Evolutionary conservation across 2,329 filamentous ascomycete genomes (phyloP).

Genomic region (Claviceps sp.): DNA sequence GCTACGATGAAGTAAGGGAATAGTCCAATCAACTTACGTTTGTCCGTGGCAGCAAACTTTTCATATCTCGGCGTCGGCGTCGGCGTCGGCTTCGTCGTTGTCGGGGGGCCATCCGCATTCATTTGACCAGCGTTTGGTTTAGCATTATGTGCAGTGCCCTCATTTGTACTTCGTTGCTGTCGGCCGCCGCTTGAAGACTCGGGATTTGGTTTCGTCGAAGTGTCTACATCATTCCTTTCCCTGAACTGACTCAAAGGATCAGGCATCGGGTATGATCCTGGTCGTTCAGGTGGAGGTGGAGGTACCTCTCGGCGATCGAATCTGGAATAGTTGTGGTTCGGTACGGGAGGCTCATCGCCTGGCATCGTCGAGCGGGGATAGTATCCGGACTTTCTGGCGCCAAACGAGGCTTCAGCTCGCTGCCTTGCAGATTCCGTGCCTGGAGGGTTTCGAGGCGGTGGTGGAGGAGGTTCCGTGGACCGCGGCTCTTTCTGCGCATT

Average conservation of each 20-base stretch:
- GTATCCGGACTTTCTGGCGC: slow-evolving; percentile 34
- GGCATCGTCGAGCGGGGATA: slow-evolving; percentile 32
- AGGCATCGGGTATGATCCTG: slow-evolving; percentile 16
- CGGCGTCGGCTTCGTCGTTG: not conserved
- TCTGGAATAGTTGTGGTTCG: slow-evolving; percentile 33
- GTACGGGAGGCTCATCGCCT: slow-evolving; percentile 39
- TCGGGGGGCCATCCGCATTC: not conserved
- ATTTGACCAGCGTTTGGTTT: not conserved
- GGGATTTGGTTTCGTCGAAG: slow-evolving; percentile 13
- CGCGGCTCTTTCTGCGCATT: slow-evolving; percentile 14
- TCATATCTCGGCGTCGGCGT: not conserved
- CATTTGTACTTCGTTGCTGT: not conserved
- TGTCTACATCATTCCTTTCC: slow-evolving; percentile 20
- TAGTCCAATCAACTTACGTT: not conserved
- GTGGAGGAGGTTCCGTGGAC: slow-evolving; percentile 14
- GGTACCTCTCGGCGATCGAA: slow-evolving; percentile 12
- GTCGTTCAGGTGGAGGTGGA: slow-evolving; percentile 6
- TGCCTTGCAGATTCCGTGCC: slow-evolving; percentile 39
- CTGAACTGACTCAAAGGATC: slow-evolving; percentile 37
- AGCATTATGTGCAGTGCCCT: not conserved
- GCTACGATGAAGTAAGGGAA: not conserved
- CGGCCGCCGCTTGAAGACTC: not conserved
- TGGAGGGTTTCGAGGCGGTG: slow-evolving; percentile 28
- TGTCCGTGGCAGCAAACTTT: not conserved
- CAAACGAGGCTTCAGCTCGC: slow-evolving; percentile 42